phyloP scores from a whole-genome alignment of 2,329 filamentous ascomycete genomes.

The Stemphylium lycopersici region DNA sequence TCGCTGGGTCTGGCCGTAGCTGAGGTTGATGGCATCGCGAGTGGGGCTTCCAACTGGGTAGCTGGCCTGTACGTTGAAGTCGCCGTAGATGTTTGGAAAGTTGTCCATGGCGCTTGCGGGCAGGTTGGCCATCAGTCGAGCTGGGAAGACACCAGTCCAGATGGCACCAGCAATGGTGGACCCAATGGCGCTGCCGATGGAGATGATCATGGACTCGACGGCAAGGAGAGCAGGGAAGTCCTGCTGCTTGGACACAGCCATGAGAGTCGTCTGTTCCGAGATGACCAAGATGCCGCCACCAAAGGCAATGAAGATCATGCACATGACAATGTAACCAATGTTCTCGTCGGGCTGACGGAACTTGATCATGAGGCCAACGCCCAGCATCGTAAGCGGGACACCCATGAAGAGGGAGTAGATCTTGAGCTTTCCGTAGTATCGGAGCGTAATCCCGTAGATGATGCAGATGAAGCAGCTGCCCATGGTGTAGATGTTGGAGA shows the following conservation, averaged over 20 bases:
- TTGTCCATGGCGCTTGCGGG: constrained; percentile 53
- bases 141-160: constrained; percentile 66
- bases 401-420: constrained; percentile 37
- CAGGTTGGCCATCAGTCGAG: constrained; percentile 54
- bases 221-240: constrained; percentile 42
- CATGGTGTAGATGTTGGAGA: constrained; percentile 51
- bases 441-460: constrained; percentile 37
- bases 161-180: constrained; percentile 67
- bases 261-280: constrained; percentile 42
- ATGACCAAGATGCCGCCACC: constrained; percentile 44
- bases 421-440: constrained; percentile 41
- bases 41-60: constrained; percentile 59
- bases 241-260: constrained; percentile 42
- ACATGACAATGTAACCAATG: constrained; percentile 45
- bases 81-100: constrained; percentile 55
- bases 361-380: constrained; percentile 47
- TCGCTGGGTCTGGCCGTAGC: constrained; percentile 46
- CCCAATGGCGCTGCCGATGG: constrained; percentile 57
- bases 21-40: constrained; percentile 51
- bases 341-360: constrained; percentile 45
- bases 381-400: constrained; percentile 42
- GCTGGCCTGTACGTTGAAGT: constrained; percentile 59
- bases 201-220: constrained; percentile 65
- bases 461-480: constrained; percentile 41
- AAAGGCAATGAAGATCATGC: constrained; percentile 46